Evolutionary conservation across 2,329 filamentous ascomycete species (phyloP), one percentile per base, ranked within the genome.

Genomic region (Fusarium sp.): DNA sequence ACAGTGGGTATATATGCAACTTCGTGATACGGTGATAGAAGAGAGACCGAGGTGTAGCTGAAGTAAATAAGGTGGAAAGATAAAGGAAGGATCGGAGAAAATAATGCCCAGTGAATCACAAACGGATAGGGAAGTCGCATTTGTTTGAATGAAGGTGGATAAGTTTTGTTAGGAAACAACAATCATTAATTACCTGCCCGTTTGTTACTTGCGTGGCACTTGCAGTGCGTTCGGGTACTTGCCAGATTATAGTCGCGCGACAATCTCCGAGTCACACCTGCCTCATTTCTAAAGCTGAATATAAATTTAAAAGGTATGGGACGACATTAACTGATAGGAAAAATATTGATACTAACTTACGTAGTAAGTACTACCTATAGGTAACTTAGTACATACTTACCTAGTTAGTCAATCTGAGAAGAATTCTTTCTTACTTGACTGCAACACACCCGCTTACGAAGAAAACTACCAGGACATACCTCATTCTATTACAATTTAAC

Each of bases 121-220:
- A 20, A 8, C 28, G 24, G 7, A n/a, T n/a, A 37, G n/a, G 15
- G 28, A 30, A 14, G 19, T 33, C 10, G 33, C 22, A 20, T 13
- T 33, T 19, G 28, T 26, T 40, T 59, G 7, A 14, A 32, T 17
- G 32, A 5, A 63, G 30, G 22, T 37, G 24, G 40, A 39, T 19
- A 26, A 26, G 51, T 28, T 40, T 45, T 24, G n/a, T 40, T 33
- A n/a, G 40, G 20, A 55, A 55, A 55, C 32, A 24, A 30, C 32
- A 40, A 15, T 45, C 15, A 35, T n/a, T 30, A 30, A 30, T 30
- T 10, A 35, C 20, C 22, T 33, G 22, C 17, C 41, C 22, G 30
- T 64, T 64, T 64, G 59, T 33, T 43, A 47, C 20, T 39, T 57
- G 60, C 28, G 35, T 40, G 50, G 50, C 35, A 47, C 33, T 51